A percentile compares a stretch with the other conserved stretches of the same genome.
Evolutionary conservation across 2,329 filamentous ascomycete species (phyloP).

Genomic region (Calonectria henricotiae): DNA sequence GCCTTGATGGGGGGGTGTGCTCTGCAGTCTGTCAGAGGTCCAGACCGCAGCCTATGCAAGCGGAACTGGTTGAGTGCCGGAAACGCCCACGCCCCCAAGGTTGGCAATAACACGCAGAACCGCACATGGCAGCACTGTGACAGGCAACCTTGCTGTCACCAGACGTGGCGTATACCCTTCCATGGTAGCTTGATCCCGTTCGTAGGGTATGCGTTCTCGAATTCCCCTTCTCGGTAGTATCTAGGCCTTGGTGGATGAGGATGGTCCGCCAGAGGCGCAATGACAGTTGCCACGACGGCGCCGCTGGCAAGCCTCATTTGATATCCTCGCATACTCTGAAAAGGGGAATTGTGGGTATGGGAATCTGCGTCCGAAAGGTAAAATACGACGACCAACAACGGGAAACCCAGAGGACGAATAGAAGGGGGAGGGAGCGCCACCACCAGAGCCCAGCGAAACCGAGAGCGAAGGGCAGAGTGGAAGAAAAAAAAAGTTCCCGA

Average conservation of each 20-base stretch:
- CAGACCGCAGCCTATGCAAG: slow-evolving; percentile 17
- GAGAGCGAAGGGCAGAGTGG: slow-evolving; percentile 7
- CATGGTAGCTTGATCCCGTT: background rate
- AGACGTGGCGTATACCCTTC: slow-evolving; percentile 29
- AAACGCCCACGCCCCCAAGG: slow-evolving; percentile 19
- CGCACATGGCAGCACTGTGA: slow-evolving; percentile 11
- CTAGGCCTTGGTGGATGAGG: slow-evolving; percentile 4
- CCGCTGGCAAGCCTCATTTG: slow-evolving; percentile 36
- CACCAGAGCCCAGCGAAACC: background rate
- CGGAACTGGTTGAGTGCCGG: slow-evolving; percentile 19
- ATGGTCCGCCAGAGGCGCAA: slow-evolving; percentile 25
- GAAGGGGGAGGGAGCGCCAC: background rate
- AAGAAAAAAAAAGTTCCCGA: slow-evolving; percentile 40
- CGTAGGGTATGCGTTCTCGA: slow-evolving; percentile 31
- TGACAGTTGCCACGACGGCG: slow-evolving; percentile 38
- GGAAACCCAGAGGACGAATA: slow-evolving; percentile 14
- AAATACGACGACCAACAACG: slow-evolving; percentile 25
- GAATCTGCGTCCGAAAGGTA: slow-evolving; percentile 19
- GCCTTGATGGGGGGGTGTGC: slow-evolving; percentile 23
- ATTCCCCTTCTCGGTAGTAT: slow-evolving; percentile 36
- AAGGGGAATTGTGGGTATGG: slow-evolving; percentile 28
- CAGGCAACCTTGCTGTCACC: slow-evolving; percentile 23
- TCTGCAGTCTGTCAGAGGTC: slow-evolving; percentile 27
- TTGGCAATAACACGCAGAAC: slow-evolving; percentile 3
- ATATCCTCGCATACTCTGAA: slow-evolving; percentile 35